Conservation (phyloP, 2,329 filamentous ascomycete species). For the Sporothrix phasma region DNA sequence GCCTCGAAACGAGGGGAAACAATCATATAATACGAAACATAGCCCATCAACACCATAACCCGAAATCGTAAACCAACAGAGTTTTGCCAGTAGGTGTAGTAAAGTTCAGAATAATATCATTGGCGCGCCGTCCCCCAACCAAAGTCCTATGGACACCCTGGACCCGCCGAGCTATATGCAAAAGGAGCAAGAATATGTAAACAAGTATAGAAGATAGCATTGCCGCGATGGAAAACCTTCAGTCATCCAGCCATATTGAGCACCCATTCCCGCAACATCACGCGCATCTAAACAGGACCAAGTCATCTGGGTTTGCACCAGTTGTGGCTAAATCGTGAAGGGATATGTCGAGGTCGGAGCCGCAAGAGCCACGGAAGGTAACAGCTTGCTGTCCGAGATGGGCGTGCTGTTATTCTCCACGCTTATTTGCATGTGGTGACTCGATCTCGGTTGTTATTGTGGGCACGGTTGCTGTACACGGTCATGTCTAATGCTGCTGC, state of each 20-base stretch:
- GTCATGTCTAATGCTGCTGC: background rate
- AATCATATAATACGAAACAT: background rate
- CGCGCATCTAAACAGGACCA: background rate
- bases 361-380: background rate
- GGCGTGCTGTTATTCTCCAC: constrained; percentile 5
- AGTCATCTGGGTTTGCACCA: constrained; percentile 23
- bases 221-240: background rate
- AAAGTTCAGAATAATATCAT: background rate
- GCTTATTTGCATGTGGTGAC: background rate
- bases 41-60: background rate
- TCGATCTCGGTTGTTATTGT: background rate
- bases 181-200: background rate
- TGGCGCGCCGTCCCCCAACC: background rate
- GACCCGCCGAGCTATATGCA: background rate
- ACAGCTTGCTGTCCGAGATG: constrained; percentile 10
- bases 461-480: background rate
- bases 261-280: background rate
- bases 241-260: no score
- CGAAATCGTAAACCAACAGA: background rate
- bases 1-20: background rate
- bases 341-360: constrained; percentile 12
- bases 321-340: constrained; percentile 22
- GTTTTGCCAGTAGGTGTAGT: background rate
- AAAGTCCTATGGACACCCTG: background rate
- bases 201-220: background rate